Evolutionary conservation across 768 basidiomycete species (phyloP), one percentile per base, ranked within the genome.

Genomic region (Naganishia kalamii): DNA sequence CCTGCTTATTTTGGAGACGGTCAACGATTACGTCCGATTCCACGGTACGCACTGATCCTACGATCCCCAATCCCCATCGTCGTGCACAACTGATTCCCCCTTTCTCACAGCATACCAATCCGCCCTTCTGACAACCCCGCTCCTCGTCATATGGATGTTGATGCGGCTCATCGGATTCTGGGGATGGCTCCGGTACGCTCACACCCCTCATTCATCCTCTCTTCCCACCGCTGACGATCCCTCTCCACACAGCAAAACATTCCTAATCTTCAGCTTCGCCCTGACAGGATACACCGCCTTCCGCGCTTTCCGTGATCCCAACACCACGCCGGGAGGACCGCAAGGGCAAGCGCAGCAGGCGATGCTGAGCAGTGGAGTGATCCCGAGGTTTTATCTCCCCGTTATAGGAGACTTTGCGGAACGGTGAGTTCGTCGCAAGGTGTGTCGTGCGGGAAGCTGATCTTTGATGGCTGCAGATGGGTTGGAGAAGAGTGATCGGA

Each of bases 11-110:
- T 68, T 85, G n/a, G 88, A 90, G 77, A 90, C 85, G 11, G 83
- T 84, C 66, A 87, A 87, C 70, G 86, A 89, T 75, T 87, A 84
- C 68, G 84, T 89, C 65, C 85, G 88, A 60, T 89, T 89, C 74
- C 88, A 88, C 73, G 86, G 88, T 87, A 60, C 71, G 83, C 72
- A 52, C 12, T 8, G 17, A 1, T 17, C 19, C 1, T 23, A 11
- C 7, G 3, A 11, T 13, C 2, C 12, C 30, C 23, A 5, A 57
- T 35, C 4, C 12, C 4, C 52, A 10, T 57, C 8, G 12, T 15
- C 4, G 48, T 30, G 30, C 52, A 69, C 51, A 60, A 3, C 32
- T 43, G 60, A 62, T 23, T 15, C 4, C 17, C 3, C 13, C 19
- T n/a, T 32, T 48, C 23, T 19, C 2, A 25, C 72, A 90, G 89